Base-by-base conservation (phyloP, 208 protist species). In the Lotmaria passim region DNA sequence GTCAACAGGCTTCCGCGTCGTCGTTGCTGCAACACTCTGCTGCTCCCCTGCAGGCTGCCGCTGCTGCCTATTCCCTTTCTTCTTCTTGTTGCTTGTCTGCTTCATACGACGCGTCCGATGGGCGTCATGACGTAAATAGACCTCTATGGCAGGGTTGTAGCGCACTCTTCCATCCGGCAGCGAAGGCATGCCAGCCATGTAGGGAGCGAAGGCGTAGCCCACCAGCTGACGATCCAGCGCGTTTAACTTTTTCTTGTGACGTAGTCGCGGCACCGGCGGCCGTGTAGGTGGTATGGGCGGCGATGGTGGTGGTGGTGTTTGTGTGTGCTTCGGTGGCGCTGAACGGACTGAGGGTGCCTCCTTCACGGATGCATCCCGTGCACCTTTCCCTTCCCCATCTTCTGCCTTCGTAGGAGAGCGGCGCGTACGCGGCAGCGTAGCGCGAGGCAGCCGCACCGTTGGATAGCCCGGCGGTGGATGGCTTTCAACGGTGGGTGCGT, bases 131-230 rank as follows among this genome's bases (percentile, higher is more conserved):
- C n/a, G 11, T 5, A 21, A 1, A n/a, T 55, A 36, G 2, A 36
- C 15, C 8, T 55, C 50, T 0, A 48, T 44, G n/a, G 38, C n/a
- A 14, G 56, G 36, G 12, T 14, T 44, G 38, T 48, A 48, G 21
- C 26, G 60, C 24, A 8, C 55, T 33, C 33, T 21, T 3, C 55
- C 38, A 3, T 36, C 33, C 0, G 51, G 17, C 10, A 33, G 15
- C 5, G 12, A 12, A 0, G 1, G 56, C 66, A 44, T 36, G 15
- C 46, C 21, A 0, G 24, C 34, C 66, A 64, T 62, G 66, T 72
- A 72, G 7, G 66, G 66, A 2, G 66, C 55, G 24, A 53, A 65
- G 59, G 43, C 44, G 47, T 43, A 51, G 31, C 24, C 41, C 43
- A 53, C 17, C 43, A 34, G 36, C 23, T 65, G 39, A 14, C 28